Evolutionary conservation across 2,329 filamentous ascomycete genomes (phyloP), one percentile per base, ranked within the genome.

Genomic region (Septoria petroselini): DNA sequence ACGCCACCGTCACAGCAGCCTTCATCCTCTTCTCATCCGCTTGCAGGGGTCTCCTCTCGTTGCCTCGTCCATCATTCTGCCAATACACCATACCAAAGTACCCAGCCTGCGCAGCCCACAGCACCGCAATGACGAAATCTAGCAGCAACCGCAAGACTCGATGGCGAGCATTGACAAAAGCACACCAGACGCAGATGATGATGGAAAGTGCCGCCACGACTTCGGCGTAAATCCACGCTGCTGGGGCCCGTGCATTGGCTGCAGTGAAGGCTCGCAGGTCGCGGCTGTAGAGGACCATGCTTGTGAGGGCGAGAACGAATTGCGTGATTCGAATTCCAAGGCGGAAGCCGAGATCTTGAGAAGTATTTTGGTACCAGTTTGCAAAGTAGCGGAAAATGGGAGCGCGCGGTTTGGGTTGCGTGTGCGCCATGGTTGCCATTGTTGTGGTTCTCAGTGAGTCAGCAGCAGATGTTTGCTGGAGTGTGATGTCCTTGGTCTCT

Each of bases 41-140:
- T 14, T 38, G 27, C 19, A 2, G 12, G 9, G 47, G 47, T 21
- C 47, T 27, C 9, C 3, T 19, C 6, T 15, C 23, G 21, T 43
- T 34, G 6, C 39, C 15, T 6, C 8, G 8, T 3, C 37, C 37
- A 1, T 43, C 39, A 17, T 35, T 14, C 19, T 30, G 29, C 18
- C 30, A 37, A 23, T 49, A 49, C 17, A 49, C 11, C 3, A 29
- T 39, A 3, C 40, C 39, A 18, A 49, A 49, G 12, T 29, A 38
- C 12, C 47, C 47, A n/a, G 47, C 46, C 15, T 49, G 46, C 1
- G 46, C 38, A 14, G 46, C 38, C 46, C 46, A 49, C 19, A 49
- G 17, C 2, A 49, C 27, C 7, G 47, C 47, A 29, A 43, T 41
- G 5, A 30, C 23, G 25, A 49, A 49, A 27, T 49, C 46, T 9